These are phyloP conservation scores for Xylaria sp. DNA, from an alignment of 2,329 filamentous ascomycete genomes.

Conservation along the genomic window DNA sequence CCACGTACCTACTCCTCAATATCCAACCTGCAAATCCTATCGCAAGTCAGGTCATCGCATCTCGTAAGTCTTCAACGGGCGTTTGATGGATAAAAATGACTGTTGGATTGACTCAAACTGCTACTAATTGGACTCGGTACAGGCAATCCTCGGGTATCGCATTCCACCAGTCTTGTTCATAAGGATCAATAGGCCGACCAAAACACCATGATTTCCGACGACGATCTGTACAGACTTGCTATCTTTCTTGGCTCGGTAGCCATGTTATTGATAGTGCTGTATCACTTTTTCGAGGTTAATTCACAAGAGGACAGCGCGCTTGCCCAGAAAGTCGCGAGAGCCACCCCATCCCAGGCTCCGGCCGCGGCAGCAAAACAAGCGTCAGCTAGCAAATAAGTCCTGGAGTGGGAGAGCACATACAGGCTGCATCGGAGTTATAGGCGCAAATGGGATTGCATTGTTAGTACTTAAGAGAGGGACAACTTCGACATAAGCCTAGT, in stretches of 20 bases:
- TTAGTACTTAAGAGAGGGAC: background rate
- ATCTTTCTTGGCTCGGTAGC: constrained; percentile 89
- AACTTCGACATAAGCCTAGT: background rate
- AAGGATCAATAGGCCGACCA: constrained; percentile 11
- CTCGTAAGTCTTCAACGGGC: constrained; percentile 17
- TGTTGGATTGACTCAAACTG: background rate
- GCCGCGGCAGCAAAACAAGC: constrained; percentile 35
- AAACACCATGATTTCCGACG: constrained; percentile 88
- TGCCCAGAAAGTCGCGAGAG: constrained; percentile 38
- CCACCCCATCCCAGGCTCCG: constrained; percentile 36
- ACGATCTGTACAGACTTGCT: constrained; percentile 86
- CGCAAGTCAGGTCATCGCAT: constrained; percentile 10
- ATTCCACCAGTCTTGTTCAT: constrained; percentile 26
- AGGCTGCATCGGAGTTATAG: constrained; percentile 11
- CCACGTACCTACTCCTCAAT: constrained; percentile 3
- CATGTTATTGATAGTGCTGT: constrained; percentile 91
- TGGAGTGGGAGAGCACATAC: background rate
- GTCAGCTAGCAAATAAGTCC: constrained; percentile 29
- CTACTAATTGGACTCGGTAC: background rate
- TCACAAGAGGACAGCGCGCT: constrained; percentile 51
- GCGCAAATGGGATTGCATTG: constrained; percentile 14
- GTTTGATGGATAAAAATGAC: background rate
- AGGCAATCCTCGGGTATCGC: background rate
- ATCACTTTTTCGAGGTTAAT: constrained; percentile 97
- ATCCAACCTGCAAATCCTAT: constrained; percentile 12